Conservation (phyloP, 768 basidiomycete genomes). For the Lanmaoa pseudosensibilis region DNA sequence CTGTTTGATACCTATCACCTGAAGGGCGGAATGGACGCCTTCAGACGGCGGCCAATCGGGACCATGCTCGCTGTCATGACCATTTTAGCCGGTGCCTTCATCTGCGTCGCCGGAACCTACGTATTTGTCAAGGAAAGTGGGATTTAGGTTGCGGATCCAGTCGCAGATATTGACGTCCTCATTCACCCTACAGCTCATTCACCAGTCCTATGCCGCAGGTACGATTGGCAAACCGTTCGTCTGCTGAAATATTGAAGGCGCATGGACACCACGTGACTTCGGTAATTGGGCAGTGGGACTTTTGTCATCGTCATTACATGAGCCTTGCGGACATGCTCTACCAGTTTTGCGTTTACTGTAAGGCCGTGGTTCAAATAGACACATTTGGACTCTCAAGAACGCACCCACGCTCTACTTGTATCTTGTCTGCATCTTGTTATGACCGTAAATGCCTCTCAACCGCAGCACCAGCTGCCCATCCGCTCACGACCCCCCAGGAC, state of each 20-base stretch:
- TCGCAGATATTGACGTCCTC: neutral
- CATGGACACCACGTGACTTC: constrained; percentile 29
- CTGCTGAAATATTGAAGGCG: neutral
- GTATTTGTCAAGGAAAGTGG: constrained; percentile 49
- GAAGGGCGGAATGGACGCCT: constrained; percentile 35
- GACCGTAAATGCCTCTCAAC: constrained; percentile 16
- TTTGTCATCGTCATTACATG: constrained; percentile 22
- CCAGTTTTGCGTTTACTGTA: neutral
- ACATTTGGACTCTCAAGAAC: neutral
- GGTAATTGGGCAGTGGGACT: constrained; percentile 2
- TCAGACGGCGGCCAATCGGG: constrained; percentile 36
- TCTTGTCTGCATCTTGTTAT: constrained; percentile 10
- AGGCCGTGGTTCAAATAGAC: constrained; percentile 15
- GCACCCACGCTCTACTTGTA: neutral
- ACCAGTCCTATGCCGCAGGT: constrained; percentile 39
- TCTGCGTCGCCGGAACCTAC: constrained; percentile 43
- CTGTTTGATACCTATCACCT: constrained; percentile 48
- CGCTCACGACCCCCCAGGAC: constrained; percentile 49
- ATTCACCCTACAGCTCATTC: constrained; percentile 39
- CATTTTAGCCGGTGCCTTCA: constrained; percentile 49
- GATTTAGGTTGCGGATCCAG: neutral
- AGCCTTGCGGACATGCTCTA: neutral
- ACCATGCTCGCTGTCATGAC: constrained; percentile 33
- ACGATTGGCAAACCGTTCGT: constrained; percentile 49
- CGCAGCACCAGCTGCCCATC: constrained; percentile 51